Evolutionary conservation across 352 stramenopile genomes (phyloP).

Genomic region (Thraustotheca clavata): DNA sequence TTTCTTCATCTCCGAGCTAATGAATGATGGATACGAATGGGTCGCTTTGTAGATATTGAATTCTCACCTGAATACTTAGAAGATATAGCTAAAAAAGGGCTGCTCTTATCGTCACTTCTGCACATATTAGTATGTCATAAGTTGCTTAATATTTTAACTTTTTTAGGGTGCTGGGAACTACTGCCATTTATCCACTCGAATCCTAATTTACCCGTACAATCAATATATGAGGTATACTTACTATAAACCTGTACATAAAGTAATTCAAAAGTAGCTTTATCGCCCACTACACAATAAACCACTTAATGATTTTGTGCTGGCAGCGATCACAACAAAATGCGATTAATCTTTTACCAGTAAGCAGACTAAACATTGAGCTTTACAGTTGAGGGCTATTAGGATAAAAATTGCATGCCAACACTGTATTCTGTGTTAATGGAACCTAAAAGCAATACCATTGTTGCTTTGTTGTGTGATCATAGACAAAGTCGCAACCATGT

Average conservation of each 20-base stretch:
- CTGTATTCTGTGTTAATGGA: not conserved
- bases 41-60: constrained; percentile 1
- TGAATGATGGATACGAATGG: constrained; percentile 10
- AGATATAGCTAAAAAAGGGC: not conserved
- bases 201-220: not conserved
- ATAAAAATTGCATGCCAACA: constrained; percentile 11
- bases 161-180: constrained; percentile 19
- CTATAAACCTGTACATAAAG: not conserved
- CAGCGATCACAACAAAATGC: not conserved
- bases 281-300: constrained; percentile 12
- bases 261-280: constrained; percentile 11
- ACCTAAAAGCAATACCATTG: not conserved
- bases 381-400: not conserved
- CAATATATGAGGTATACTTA: not conserved
- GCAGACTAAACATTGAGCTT: not conserved
- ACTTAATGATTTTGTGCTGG: not conserved
- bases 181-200: constrained; percentile 10
- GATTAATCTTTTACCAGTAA: constrained; percentile 7
- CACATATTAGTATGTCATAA: not conserved
- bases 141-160: not conserved
- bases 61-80: constrained; percentile 6
- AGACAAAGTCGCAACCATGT: constrained; percentile 9
- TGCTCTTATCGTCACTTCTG: constrained; percentile 9
- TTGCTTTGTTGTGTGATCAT: constrained; percentile 17
- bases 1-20: constrained; percentile 17